These are phyloP conservation scores for Neoscytalidium dimidiatum DNA, from an alignment of 2,329 filamentous ascomycete species.

Conservation along the genomic window DNA sequence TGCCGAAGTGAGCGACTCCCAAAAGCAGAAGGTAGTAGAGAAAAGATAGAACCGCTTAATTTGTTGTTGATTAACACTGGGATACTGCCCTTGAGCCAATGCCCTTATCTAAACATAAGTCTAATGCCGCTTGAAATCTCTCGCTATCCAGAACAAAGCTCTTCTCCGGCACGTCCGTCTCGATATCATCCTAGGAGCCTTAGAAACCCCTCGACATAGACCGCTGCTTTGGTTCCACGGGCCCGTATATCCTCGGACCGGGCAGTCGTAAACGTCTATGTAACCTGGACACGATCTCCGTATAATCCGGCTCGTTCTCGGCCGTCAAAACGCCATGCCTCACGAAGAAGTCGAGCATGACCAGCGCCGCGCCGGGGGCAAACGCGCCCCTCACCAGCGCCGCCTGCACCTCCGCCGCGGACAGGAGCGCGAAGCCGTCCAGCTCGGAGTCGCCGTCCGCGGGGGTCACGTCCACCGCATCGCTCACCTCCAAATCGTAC, in stretches of 20 bases:
- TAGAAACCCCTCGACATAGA: too few species aligned
- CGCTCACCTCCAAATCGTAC: slow-evolving; percentile 76
- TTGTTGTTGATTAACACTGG: too few species aligned
- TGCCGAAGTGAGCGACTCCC: neutral
- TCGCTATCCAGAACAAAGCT: too few species aligned
- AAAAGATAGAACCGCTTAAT: too few species aligned
- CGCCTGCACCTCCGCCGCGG: slow-evolving; percentile 70
- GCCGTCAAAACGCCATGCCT: slow-evolving; percentile 77
- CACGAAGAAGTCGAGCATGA: slow-evolving; percentile 87
- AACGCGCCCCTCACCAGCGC: slow-evolving; percentile 73
- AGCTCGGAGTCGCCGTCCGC: slow-evolving; percentile 90
- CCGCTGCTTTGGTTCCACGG: neutral
- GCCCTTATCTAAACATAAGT: too few species aligned
- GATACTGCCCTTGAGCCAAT: too few species aligned
- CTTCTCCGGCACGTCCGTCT: too few species aligned
- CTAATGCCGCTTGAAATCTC: too few species aligned
- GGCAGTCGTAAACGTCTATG: slow-evolving; percentile 81
- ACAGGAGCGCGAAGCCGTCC: slow-evolving; percentile 77
- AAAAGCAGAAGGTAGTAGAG: too few species aligned
- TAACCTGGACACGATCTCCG: slow-evolving; percentile 72
- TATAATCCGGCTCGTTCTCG: slow-evolving; percentile 76
- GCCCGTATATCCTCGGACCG: neutral
- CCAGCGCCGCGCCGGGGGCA: slow-evolving; percentile 88
- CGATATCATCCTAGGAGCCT: too few species aligned
- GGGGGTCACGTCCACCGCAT: slow-evolving; percentile 63